phyloP scores from a whole-genome alignment of 345 rosid species.

The Bretschneidera sinensis region DNA sequence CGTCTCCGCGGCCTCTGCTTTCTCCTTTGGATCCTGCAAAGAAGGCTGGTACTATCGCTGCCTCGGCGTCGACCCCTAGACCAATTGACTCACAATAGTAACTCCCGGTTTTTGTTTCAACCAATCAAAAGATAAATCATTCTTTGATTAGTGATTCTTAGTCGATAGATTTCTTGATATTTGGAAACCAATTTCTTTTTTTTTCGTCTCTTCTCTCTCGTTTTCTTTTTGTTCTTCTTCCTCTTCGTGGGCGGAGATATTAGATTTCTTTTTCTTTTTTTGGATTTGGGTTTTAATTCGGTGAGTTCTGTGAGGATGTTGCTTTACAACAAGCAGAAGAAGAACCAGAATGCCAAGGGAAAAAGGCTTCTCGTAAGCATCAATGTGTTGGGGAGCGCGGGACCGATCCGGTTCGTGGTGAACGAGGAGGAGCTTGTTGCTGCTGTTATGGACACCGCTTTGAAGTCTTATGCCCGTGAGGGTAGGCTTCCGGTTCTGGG shows the following conservation, averaged over 20 bases:
- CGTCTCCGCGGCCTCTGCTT: slow-evolving; percentile 46
- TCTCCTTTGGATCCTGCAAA: slow-evolving; percentile 96
- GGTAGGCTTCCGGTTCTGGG: slow-evolving; percentile 95
- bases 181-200: too few species aligned
- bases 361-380: slow-evolving; percentile 71
- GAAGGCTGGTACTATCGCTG: slow-evolving; percentile 99
- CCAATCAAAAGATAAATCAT: too few species aligned
- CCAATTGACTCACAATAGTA: too few species aligned
- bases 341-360: slow-evolving; percentile 55
- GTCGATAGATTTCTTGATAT: not conserved
- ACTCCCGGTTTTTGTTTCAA: too few species aligned
- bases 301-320: slow-evolving; percentile 36
- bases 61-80: slow-evolving; percentile 92
- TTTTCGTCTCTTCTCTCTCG: not conserved
- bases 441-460: slow-evolving; percentile 71
- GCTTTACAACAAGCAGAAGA: slow-evolving; percentile 88
- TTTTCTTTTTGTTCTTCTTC: not conserved
- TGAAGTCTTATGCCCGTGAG: slow-evolving; percentile 92
- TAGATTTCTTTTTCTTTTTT: not conserved
- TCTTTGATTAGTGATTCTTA: not conserved
- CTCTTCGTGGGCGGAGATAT: not conserved
- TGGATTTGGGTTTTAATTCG: slow-evolving; percentile 1
- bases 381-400: slow-evolving; percentile 88
- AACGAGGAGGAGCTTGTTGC: slow-evolving; percentile 70
- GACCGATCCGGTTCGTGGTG: slow-evolving; percentile 91